Evolutionary conservation across 352 stramenopile species (phyloP).

Genomic region (Peronospora tabacina): DNA sequence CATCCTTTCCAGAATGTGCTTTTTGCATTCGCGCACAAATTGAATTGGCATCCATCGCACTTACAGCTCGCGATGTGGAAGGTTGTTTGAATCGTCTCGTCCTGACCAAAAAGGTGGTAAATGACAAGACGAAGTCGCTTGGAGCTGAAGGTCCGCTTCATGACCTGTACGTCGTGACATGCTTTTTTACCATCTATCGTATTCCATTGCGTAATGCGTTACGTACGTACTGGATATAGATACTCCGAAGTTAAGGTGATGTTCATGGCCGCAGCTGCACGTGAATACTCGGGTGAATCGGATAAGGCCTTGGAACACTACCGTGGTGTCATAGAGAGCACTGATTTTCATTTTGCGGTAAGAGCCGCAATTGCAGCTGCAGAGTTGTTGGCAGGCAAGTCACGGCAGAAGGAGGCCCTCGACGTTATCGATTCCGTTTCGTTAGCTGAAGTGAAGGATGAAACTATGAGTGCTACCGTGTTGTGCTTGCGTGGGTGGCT

Average conservation of each 20-base stretch:
- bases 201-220: slow-evolving; percentile 2
- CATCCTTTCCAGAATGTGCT: slow-evolving; percentile 56
- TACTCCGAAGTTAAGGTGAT: slow-evolving; percentile 46
- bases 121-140: slow-evolving; percentile 39
- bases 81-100: slow-evolving; percentile 46
- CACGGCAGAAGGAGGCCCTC: slow-evolving; percentile 27
- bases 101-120: slow-evolving; percentile 32
- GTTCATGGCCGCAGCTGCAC: slow-evolving; percentile 51
- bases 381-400: slow-evolving; percentile 40
- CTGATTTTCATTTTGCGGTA: slow-evolving; percentile 18
- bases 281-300: slow-evolving; percentile 39
- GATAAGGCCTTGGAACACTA: slow-evolving; percentile 47
- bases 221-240: slow-evolving; percentile 14
- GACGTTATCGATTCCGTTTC: slow-evolving; percentile 26
- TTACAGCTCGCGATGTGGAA: slow-evolving; percentile 47
- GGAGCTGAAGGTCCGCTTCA: slow-evolving; percentile 29
- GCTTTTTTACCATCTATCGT: neutral
- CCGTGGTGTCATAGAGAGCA: slow-evolving; percentile 19
- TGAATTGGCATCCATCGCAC: slow-evolving; percentile 39
- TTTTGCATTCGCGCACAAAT: slow-evolving; percentile 54
- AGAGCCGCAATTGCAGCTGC: slow-evolving; percentile 35
- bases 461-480: slow-evolving; percentile 16
- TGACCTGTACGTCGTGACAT: slow-evolving; percentile 33
- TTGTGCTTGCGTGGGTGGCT: slow-evolving; percentile 44
- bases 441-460: slow-evolving; percentile 13